Evolutionary conservation across 331 rosid species (phyloP), one percentile per base, ranked within the genome.

Genomic region (Pyracantha coccinea): DNA sequence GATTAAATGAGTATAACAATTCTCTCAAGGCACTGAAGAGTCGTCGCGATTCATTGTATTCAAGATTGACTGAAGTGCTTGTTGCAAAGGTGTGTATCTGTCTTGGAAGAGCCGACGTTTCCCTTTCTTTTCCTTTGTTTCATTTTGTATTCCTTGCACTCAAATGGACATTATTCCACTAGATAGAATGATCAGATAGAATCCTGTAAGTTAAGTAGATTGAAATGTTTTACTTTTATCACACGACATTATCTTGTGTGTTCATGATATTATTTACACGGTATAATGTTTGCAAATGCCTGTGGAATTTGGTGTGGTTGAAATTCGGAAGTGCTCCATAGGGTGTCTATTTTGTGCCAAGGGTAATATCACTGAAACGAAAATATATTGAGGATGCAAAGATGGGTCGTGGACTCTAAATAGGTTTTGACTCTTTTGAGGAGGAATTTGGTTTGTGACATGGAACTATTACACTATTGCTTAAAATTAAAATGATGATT

Each of bases 41-140:
- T 62, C 91, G 77, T 31, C 93, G 99, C 45, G 97, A 94, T 83
- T 81, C 72, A 4, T 85, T 94, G 74, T 88, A 86, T 76, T 75
- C 89, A 19, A 87, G 81, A 82, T 79, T 94, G 88, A 81, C 88
- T 77, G 91, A 85, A 55, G 91, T 84, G 82, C 97, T 92, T 54
- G 91, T 92, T 7, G 85, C 86, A 20, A 92, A 94, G 99, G 99
- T 94, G 79, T 87, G 86, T 77, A 72, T 76, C 17, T 44, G 50
- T 45, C 68, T 73, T 66, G 31, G 66, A 64, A 67, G 69, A 63
- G 2, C 44, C 55, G 16, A n/a, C 0, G 54, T 24, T 59, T 13
- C 21, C 24, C 64, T 12, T 53, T 55, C 38, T 23, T 66, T 62
- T 41, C 14, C 58, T 24, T 45, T 35, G 31, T n/a, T 66, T 38